These are phyloP conservation scores for Cucurbita ficifolia DNA, from an alignment of 306 rosid species.

Conservation along the genomic window DNA sequence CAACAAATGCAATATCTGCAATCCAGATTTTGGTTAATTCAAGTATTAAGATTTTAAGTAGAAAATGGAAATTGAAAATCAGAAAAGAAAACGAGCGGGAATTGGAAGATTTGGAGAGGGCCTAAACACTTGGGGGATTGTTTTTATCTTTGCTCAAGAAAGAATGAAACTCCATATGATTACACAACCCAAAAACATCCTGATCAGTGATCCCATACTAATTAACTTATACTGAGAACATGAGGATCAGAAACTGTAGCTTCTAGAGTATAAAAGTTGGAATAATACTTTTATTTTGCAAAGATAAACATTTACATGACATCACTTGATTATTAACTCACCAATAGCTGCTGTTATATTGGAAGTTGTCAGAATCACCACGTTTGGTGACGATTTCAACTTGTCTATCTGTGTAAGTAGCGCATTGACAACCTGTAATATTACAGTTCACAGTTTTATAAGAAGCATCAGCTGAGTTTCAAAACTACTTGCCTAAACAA, in stretches of 20 bases:
- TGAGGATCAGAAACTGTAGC: background rate
- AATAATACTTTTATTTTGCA: background rate
- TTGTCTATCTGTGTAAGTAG: slow-evolving; percentile 92
- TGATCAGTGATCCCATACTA: too few relatives aligned
- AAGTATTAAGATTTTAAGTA: background rate
- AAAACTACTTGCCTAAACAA: background rate
- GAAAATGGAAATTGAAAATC: background rate
- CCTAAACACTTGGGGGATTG: background rate
- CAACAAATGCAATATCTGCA: slow-evolving; percentile 93
- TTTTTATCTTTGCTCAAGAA: background rate
- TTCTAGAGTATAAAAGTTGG: background rate
- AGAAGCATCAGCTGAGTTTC: background rate
- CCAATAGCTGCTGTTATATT: slow-evolving; percentile 93
- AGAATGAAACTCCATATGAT: background rate
- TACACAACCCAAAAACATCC: too few relatives aligned
- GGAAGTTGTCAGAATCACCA: slow-evolving; percentile 81
- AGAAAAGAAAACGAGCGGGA: background rate
- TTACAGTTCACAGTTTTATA: slow-evolving; percentile 16
- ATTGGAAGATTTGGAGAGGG: background rate
- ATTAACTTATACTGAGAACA: too few relatives aligned
- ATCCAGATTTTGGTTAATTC: slow-evolving; percentile 12
- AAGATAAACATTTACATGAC: background rate
- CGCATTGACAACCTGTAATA: slow-evolving; percentile 88
- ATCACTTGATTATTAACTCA: slow-evolving; percentile 29
- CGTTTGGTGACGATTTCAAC: slow-evolving; percentile 83